Evolutionary conservation across 805 yeast species (phyloP).

Genomic region (Candida ipomoeae): DNA sequence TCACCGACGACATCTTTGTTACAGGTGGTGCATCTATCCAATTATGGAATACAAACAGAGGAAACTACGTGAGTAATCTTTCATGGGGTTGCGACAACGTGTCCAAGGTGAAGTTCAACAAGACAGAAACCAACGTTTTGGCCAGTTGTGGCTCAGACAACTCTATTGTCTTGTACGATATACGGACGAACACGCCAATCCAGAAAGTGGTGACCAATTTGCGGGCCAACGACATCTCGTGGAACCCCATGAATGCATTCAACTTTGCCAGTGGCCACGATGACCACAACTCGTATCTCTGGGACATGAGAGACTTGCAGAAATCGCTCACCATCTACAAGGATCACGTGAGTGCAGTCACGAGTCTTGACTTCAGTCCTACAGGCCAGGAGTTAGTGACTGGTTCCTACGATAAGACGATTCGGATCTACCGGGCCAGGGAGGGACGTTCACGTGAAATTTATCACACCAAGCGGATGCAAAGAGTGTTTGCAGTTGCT

Average conservation of each 20-base stretch:
- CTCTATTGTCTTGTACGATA: slow-evolving; percentile 83
- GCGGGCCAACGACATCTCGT: slow-evolving; percentile 79
- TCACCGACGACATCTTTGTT: slow-evolving; percentile 66
- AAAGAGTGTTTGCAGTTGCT: slow-evolving; percentile 78
- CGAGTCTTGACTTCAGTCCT: slow-evolving; percentile 93
- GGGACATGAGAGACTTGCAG: slow-evolving; percentile 93
- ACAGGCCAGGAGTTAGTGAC: slow-evolving; percentile 95
- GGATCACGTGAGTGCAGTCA: slow-evolving; percentile 93
- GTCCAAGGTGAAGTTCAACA: slow-evolving; percentile 76
- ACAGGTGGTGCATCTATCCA: slow-evolving; percentile 91
- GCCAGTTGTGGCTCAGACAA: slow-evolving; percentile 87
- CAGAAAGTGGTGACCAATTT: slow-evolving; percentile 82
- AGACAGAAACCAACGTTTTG: slow-evolving; percentile 80
- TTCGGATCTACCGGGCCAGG: slow-evolving; percentile 68
- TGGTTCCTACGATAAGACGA: slow-evolving; percentile 91
- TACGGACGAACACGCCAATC: slow-evolving; percentile 85
- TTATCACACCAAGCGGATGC: slow-evolving; percentile 98
- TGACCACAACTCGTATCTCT: slow-evolving; percentile 89
- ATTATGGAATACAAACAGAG: slow-evolving; percentile 85
- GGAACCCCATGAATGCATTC: slow-evolving; percentile 99
- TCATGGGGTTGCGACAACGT: slow-evolving; percentile 98
- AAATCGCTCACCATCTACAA: slow-evolving; percentile 81
- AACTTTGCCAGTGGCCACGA: slow-evolving; percentile 89
- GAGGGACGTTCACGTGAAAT: slow-evolving; percentile 94
- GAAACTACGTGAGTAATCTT: slow-evolving; percentile 69